phyloP scores from a whole-genome alignment of 345 rosid species.

The Bruguiera parviflora region DNA sequence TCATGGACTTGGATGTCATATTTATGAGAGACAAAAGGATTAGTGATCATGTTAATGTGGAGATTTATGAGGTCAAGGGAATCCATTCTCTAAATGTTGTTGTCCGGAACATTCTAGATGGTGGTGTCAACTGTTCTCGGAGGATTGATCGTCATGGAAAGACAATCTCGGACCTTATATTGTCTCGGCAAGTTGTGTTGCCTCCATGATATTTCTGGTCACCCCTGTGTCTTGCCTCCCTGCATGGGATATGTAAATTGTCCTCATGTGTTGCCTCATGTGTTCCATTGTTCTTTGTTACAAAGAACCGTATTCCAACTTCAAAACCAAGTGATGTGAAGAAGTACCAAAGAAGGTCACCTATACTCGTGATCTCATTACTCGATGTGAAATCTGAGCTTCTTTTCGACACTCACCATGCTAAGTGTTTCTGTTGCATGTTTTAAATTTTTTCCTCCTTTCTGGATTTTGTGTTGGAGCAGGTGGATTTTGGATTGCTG shows the following conservation, averaged over 20 bases:
- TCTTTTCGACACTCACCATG: no score
- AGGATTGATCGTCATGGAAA: constrained; percentile 90
- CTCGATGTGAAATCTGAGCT: no score
- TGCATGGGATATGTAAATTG: background rate
- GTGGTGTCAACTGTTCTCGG: constrained; percentile 87
- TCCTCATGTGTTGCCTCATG: no score
- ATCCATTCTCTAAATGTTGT: constrained; percentile 68
- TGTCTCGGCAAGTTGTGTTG: constrained; percentile 58
- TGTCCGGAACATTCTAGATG: constrained; percentile 74
- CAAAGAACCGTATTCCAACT: no score
- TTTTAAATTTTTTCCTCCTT: no score
- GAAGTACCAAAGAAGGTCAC: no score
- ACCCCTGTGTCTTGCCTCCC: background rate
- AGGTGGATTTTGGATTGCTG: no score
- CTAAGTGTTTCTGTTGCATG: no score
- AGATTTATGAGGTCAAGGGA: constrained; percentile 72
- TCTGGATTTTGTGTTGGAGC: no score
- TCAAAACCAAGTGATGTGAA: no score
- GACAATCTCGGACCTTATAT: constrained; percentile 69
- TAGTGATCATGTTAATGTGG: constrained; percentile 46
- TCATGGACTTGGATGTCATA: constrained; percentile 32
- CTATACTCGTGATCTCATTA: no score
- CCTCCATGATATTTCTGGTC: constrained; percentile 29
- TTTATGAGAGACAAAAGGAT: constrained; percentile 34
- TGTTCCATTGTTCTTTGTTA: no score